Percentiles rank a stretch among this genome's conserved stretches.
These are phyloP conservation scores for Aspergillus thermomutatus DNA, from an alignment of 2,329 filamentous ascomycete genomes.

Conservation along the genomic window DNA sequence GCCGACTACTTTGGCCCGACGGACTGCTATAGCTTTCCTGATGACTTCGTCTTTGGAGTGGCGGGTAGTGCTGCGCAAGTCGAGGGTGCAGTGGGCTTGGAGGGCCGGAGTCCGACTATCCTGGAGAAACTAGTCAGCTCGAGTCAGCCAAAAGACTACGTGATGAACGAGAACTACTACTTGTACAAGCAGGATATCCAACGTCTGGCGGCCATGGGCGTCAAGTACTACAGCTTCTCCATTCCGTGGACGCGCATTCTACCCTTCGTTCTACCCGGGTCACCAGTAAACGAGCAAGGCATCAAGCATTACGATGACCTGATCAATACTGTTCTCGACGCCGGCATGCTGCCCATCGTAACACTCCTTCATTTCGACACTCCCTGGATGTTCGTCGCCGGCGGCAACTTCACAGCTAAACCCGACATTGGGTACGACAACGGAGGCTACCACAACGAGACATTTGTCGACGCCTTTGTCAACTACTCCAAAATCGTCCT, in stretches of 20 bases:
- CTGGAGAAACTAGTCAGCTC: constrained; percentile 36
- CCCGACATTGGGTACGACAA: constrained; percentile 27
- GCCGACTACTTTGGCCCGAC: constrained; percentile 47
- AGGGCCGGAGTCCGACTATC: constrained; percentile 39
- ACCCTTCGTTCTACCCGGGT: constrained; percentile 44
- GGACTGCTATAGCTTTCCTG: constrained; percentile 32
- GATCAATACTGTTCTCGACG: constrained; percentile 42
- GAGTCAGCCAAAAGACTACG: constrained; percentile 42
- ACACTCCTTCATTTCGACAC: constrained; percentile 39
- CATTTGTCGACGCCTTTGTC: constrained; percentile 41
- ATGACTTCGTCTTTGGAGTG: constrained; percentile 44
- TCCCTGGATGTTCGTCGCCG: constrained; percentile 22
- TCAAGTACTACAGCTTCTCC: constrained; percentile 43
- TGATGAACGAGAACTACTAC: constrained; percentile 51
- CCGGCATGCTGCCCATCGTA: constrained; percentile 44
- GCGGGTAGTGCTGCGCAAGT: constrained; percentile 44
- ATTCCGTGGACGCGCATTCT: constrained; percentile 50
- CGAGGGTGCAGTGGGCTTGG: constrained; percentile 42
- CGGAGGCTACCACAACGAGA: constrained; percentile 33
- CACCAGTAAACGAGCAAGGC: constrained; percentile 45
- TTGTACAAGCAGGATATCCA: constrained; percentile 48
- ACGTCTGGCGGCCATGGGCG: constrained; percentile 37
- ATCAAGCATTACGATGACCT: constrained; percentile 50
- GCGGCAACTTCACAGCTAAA: constrained; percentile 11
- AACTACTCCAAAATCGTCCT: constrained; percentile 40